Conservation (phyloP, 169 alveolate species). For the Plasmodium yoelii region DNA sequence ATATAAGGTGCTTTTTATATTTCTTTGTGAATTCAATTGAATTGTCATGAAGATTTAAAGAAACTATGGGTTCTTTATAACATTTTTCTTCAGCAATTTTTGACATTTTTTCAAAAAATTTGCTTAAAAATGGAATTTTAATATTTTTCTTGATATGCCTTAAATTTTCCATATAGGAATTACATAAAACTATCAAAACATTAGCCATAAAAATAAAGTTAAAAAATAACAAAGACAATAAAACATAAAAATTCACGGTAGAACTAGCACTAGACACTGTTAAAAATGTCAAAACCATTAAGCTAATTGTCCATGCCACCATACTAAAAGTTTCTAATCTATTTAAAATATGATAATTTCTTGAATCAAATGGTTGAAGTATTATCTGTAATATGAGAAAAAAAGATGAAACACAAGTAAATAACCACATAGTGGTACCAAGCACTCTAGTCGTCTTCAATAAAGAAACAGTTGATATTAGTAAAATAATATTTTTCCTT, state of each 20-base stretch:
- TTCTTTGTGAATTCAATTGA: constrained; percentile 76
- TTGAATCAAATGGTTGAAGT: constrained; percentile 88
- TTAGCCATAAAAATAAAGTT: constrained; percentile 77
- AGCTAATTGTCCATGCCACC: constrained; percentile 87
- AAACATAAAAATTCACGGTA: constrained; percentile 59
- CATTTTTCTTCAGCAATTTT: constrained; percentile 76
- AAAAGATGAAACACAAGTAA: constrained; percentile 82
- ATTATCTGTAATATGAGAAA: constrained; percentile 84
- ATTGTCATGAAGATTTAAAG: constrained; percentile 72
- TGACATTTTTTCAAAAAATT: constrained; percentile 75
- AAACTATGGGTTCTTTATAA: constrained; percentile 78
- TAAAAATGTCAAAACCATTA: constrained; percentile 77
- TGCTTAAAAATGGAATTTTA: constrained; percentile 77
- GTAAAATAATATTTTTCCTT: constrained; percentile 85
- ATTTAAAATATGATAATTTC: constrained; percentile 86
- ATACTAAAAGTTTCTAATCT: constrained; percentile 88
- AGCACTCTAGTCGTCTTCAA: constrained; percentile 79
- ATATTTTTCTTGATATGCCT: constrained; percentile 70
- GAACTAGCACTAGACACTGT: constrained; percentile 59
- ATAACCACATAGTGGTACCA: constrained; percentile 88
- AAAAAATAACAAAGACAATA: constrained; percentile 69
- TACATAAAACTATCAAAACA: constrained; percentile 64
- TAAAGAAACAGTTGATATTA: constrained; percentile 84
- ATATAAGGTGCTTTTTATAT: constrained; percentile 55
- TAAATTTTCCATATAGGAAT: constrained; percentile 79